Evolutionary conservation across 2,329 filamentous ascomycete species (phyloP).

Genomic region (Sporothrix brasiliensis): DNA sequence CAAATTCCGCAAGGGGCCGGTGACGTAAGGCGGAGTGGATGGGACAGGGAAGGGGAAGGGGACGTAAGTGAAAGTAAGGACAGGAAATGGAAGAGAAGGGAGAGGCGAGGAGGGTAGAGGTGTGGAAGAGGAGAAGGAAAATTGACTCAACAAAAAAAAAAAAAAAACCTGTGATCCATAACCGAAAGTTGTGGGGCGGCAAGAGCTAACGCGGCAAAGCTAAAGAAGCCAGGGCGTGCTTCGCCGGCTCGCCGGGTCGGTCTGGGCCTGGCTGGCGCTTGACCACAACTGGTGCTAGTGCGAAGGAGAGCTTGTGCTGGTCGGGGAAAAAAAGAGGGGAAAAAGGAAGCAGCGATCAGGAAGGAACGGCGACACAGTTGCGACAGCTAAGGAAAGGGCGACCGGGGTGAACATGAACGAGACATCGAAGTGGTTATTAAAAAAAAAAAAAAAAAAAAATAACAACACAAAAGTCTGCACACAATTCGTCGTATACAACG

Average conservation of each 20-base stretch:
- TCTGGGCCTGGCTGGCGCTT: conserved; percentile 7
- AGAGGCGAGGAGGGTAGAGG: conserved; percentile 1
- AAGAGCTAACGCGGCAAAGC: conserved; percentile 1
- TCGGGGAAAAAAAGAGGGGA: not conserved
- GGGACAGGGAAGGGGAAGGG: not conserved
- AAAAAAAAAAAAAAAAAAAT: too few relatives aligned
- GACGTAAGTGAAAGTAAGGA: not conserved
- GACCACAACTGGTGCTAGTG: conserved; percentile 11
- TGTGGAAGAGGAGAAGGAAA: not conserved
- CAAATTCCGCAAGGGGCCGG: not conserved
- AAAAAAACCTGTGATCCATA: conserved; percentile 6
- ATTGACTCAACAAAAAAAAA: too few relatives aligned
- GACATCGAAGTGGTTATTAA: not conserved
- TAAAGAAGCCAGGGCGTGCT: not conserved
- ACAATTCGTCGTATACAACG: too few relatives aligned
- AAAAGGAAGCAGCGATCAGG: too few relatives aligned
- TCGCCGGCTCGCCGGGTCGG: too few relatives aligned
- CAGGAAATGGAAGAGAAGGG: too few relatives aligned
- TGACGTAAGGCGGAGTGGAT: not conserved
- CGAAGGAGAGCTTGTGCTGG: not conserved
- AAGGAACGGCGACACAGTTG: too few relatives aligned
- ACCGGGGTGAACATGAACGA: not conserved
- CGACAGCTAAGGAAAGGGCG: not conserved
- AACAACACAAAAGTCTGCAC: not conserved
- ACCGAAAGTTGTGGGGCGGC: conserved; percentile 8